Percentiles rank a stretch among this genome's conserved stretches.
Evolutionary conservation across 495 filamentous ascomycete species (phyloP).

Genomic region (Tetracladium marchalianum): DNA sequence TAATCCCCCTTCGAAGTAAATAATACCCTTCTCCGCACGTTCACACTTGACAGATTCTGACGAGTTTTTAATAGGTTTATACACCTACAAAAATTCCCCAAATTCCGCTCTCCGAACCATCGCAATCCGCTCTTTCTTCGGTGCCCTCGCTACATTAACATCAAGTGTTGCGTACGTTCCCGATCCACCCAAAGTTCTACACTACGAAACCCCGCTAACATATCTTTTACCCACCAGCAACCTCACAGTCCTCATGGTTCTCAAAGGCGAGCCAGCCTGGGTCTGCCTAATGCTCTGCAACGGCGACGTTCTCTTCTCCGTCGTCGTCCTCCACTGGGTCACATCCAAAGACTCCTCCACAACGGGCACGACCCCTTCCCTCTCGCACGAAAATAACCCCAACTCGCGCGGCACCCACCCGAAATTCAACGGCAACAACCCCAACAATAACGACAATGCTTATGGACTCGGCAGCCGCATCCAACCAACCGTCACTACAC

Average conservation of each 20-base stretch:
- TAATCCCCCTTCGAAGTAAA: slow-evolving; percentile 35
- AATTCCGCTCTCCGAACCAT: slow-evolving; percentile 23
- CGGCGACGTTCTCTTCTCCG: slow-evolving; percentile 43
- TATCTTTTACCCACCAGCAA: slow-evolving; percentile 23
- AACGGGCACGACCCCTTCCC: too few relatives aligned
- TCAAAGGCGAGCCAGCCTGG: slow-evolving; percentile 45
- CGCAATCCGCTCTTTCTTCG: slow-evolving; percentile 37
- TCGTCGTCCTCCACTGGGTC: slow-evolving; percentile 42
- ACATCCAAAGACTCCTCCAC: slow-evolving; percentile 32
- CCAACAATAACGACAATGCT: too few relatives aligned
- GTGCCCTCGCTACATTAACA: slow-evolving; percentile 33
- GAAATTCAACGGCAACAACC: too few relatives aligned
- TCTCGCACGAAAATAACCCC: too few relatives aligned
- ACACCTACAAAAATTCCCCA: slow-evolving; percentile 18
- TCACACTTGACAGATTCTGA: slow-evolving; percentile 11
- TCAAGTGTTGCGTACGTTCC: slow-evolving; percentile 30
- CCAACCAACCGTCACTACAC: too few relatives aligned
- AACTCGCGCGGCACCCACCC: too few relatives aligned
- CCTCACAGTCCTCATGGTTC: slow-evolving; percentile 37
- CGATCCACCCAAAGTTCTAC: slow-evolving; percentile 2
- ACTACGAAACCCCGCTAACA: neutral
- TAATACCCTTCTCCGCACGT: neutral
- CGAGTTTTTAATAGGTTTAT: slow-evolving; percentile 23
- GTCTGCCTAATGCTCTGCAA: slow-evolving; percentile 47
- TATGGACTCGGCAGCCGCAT: too few relatives aligned